Base-by-base conservation (phyloP, 805 yeast species). In the Cyberlindnera americana region DNA sequence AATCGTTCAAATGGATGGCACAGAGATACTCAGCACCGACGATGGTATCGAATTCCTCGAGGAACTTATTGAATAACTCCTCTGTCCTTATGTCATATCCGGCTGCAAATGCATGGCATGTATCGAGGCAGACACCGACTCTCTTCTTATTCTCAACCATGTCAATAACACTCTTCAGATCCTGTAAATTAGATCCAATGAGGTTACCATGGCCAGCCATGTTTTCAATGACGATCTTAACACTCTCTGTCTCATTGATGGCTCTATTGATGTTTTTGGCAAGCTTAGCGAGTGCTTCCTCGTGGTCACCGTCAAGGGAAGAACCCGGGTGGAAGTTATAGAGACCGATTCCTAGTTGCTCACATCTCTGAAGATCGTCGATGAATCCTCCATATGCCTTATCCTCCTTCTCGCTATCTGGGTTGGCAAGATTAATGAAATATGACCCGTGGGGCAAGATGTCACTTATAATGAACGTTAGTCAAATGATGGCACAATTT, bases 141-240 rank as follows among this genome's bases (percentile, higher is more conserved):
- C 99, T 71, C 1, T 64, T 57, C 60, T 90, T 90, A 55, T 89
- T 76, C 1, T 88, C 83, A n/a, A 93, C 75, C 69, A 78, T 56
- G 26, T 76, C 82, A 31, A 93, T 87, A 13, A 93, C 90, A 17
- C 73, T 75, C 21, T 72, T 67, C 34, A 93, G 68, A 55, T 93
- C 98, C 48, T 83, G 78, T 21, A 91, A 64, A 29, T 75, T 69
- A 3, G 91, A 81, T 1, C 98, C 99, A 29, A 93, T 83, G 44
- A 91, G 72, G 46, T 85, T 83, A 3, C 96, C 96, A 52, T 88
- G 95, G 9, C 99, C 99, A 2, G 99, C 96, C 99, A 93, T 93
- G 57, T 91, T 93, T 56, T 93, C 99, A 43, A 93, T 71, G 11
- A 93, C 95, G 31, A 93, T 80, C 54, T 83, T 90, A 23, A 93